Evolutionary conservation across 371 early-diverging fungal species (phyloP).

Genomic region (Saksenaea oblongispora): DNA sequence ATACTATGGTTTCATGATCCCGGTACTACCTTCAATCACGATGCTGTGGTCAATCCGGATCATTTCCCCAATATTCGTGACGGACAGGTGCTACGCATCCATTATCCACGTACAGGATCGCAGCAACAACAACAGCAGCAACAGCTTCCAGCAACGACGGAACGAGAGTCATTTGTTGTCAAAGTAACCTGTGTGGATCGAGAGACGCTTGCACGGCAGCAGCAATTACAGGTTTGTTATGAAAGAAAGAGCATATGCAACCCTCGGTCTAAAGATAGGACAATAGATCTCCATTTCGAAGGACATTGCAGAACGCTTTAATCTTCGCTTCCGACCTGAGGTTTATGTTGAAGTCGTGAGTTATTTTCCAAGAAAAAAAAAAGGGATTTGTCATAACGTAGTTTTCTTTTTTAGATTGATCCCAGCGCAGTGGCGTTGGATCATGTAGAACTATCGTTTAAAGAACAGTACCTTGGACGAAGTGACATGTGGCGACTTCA

Average conservation of each 20-base stretch:
- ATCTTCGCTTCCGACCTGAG: constrained; percentile 56
- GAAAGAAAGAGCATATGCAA: neutral
- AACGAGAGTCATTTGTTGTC: constrained; percentile 39
- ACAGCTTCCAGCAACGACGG: constrained; percentile 12
- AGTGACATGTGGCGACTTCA: constrained; percentile 95
- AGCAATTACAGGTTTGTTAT: constrained; percentile 52
- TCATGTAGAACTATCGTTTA: constrained; percentile 85
- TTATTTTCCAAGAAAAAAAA: too few species aligned
- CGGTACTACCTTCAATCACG: constrained; percentile 51
- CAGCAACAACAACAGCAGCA: constrained; percentile 26
- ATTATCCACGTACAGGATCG: constrained; percentile 23
- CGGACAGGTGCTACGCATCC: constrained; percentile 74
- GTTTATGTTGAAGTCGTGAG: constrained; percentile 68
- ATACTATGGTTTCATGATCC: constrained; percentile 51
- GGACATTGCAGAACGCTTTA: constrained; percentile 44
- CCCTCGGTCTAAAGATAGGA: neutral
- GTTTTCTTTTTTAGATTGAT: constrained; percentile 55
- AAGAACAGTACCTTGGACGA: constrained; percentile 92
- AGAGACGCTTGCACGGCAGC: constrained; percentile 52
- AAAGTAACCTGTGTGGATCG: constrained; percentile 53
- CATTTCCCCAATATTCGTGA: constrained; percentile 72
- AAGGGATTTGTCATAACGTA: neutral
- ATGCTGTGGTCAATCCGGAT: constrained; percentile 84
- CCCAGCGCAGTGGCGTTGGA: constrained; percentile 65
- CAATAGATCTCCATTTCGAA: constrained; percentile 42